These are phyloP conservation scores for Colletotrichum sp. DNA, from an alignment of 2,329 filamentous ascomycete genomes.

Conservation along the genomic window DNA sequence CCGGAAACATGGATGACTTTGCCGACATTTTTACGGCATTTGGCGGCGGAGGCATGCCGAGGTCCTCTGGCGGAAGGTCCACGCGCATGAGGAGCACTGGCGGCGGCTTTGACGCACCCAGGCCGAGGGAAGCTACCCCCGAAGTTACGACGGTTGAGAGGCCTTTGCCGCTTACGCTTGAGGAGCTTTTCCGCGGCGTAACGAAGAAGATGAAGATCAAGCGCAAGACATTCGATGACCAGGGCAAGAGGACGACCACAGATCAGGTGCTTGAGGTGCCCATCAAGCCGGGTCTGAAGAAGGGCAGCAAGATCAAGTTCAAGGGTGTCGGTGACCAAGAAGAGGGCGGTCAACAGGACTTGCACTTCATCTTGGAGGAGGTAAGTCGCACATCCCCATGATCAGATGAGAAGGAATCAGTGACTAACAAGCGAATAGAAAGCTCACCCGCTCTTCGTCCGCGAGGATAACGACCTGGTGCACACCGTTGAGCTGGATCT, in stretches of 20 bases:
- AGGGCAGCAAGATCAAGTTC: slow-evolving; percentile 98
- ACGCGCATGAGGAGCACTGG: slow-evolving; percentile 45
- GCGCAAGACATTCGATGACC: slow-evolving; percentile 89
- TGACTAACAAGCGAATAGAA: slow-evolving; percentile 67
- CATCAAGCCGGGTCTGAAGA: slow-evolving; percentile 94
- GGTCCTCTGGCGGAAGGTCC: slow-evolving; percentile 43
- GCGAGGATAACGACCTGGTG: slow-evolving; percentile 87
- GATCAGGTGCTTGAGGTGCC: slow-evolving; percentile 93
- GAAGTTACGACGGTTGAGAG: slow-evolving; percentile 93
- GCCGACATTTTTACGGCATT: slow-evolving; percentile 62
- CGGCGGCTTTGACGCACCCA: slow-evolving; percentile 30
- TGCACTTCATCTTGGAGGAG: slow-evolving; percentile 95
- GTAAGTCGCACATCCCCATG: slow-evolving; percentile 54
- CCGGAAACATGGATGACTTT: slow-evolving; percentile 49
- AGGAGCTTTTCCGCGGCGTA: slow-evolving; percentile 86
- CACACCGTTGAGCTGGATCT: slow-evolving; percentile 81
- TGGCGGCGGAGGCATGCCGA: slow-evolving; percentile 39
- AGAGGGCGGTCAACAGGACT: slow-evolving; percentile 92
- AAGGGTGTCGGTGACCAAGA: slow-evolving; percentile 97
- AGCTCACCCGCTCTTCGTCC: slow-evolving; percentile 81
- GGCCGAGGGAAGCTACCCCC: slow-evolving; percentile 63
- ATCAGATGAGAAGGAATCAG: not conserved
- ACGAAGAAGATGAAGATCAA: slow-evolving; percentile 99
- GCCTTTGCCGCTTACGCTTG: slow-evolving; percentile 78
- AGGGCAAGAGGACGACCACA: slow-evolving; percentile 82